These are phyloP conservation scores for Amesomyces nigricolor DNA, from an alignment of 2,329 filamentous ascomycete species.

Conservation along the genomic window DNA sequence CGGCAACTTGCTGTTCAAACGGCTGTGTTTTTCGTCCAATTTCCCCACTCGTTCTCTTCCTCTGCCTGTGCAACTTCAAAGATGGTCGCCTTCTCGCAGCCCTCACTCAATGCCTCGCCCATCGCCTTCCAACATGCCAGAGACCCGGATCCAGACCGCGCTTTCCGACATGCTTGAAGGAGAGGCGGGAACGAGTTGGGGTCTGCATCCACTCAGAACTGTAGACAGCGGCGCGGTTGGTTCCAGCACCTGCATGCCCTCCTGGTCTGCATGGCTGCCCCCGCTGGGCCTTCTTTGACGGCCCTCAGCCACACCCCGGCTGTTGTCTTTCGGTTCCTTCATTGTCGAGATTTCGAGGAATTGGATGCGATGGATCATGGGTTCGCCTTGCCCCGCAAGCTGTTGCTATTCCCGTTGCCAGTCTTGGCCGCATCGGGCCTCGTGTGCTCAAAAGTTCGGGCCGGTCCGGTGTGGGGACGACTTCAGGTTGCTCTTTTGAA, in stretches of 20 bases:
- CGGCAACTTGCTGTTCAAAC: too few relatives aligned
- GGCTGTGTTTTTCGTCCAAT: too few relatives aligned
- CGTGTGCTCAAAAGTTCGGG: not conserved
- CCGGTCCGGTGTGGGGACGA: not conserved
- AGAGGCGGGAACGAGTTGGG: not conserved
- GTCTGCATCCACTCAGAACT: constrained; percentile 2
- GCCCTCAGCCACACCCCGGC: not conserved
- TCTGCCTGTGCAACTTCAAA: too few relatives aligned
- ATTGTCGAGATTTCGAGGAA: not conserved
- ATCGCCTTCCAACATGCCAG: too few relatives aligned
- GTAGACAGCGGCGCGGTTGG: constrained; percentile 8
- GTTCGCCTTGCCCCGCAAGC: not conserved
- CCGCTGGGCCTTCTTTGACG: not conserved
- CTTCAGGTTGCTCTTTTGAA: not conserved
- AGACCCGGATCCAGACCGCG: too few relatives aligned
- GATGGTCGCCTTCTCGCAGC: too few relatives aligned
- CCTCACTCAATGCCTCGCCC: too few relatives aligned
- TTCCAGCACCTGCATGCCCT: constrained; percentile 5
- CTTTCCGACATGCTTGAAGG: not conserved
- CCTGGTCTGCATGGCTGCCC: constrained; percentile 5
- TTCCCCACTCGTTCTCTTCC: too few relatives aligned
- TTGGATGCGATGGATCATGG: not conserved
- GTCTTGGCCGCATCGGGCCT: not conserved
- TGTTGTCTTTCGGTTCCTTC: not conserved
- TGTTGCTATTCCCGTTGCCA: not conserved